These are phyloP conservation scores for Eucalyptus guilfoylei DNA, from an alignment of 345 rosid genomes.

Conservation along the genomic window DNA sequence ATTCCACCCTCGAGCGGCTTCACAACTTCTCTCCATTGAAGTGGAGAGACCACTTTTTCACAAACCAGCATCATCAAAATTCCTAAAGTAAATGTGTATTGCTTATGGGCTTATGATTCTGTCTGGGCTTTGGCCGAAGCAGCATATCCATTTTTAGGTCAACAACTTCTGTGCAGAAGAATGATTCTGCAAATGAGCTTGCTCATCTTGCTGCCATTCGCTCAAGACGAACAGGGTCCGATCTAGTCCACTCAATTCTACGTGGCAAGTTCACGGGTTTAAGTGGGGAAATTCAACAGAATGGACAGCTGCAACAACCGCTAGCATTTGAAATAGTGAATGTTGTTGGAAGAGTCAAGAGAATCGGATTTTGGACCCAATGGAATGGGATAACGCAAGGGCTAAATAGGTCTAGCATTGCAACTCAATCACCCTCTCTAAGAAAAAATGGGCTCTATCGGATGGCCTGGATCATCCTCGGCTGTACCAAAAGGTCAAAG, in stretches of 20 bases:
- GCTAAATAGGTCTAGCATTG: neutral
- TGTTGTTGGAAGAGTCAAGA: slow-evolving; percentile 5
- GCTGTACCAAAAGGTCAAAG: neutral
- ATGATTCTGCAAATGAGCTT: neutral
- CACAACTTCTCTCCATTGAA: neutral
- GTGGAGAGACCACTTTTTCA: neutral
- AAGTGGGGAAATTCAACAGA: slow-evolving; percentile 7
- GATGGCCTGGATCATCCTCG: neutral
- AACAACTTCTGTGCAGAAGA: neutral
- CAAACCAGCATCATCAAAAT: neutral
- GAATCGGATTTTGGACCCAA: slow-evolving; percentile 25
- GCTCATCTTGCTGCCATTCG: slow-evolving; percentile 1
- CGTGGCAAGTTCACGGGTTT: slow-evolving; percentile 13
- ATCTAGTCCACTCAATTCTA: neutral
- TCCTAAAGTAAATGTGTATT: neutral
- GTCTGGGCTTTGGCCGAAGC: slow-evolving; percentile 23
- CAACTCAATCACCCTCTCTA: neutral
- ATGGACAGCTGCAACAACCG: slow-evolving; percentile 13
- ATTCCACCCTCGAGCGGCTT: neutral
- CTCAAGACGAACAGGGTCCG: slow-evolving; percentile 7
- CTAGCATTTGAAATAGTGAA: slow-evolving; percentile 19
- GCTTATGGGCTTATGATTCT: slow-evolving; percentile 35
- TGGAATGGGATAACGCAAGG: neutral
- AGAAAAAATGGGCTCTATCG: neutral
- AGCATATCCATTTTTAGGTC: neutral